phyloP scores from a whole-genome alignment of 805 yeast species.

The Candida nanaspora region DNA sequence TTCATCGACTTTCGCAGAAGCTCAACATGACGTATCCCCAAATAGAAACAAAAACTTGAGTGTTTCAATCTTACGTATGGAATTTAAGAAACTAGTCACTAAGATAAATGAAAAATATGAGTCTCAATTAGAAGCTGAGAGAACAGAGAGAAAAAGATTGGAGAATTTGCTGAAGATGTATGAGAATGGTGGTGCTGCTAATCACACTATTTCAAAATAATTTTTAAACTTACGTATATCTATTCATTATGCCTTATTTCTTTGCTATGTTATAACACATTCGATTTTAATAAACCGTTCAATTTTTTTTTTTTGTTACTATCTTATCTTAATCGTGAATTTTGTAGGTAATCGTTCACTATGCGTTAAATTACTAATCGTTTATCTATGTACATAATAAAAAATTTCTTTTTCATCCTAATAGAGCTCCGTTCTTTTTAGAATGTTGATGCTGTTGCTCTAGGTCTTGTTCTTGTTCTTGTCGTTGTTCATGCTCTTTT shows the following conservation, averaged over 20 bases:
- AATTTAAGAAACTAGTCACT: conserved; percentile 58
- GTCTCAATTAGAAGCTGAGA: conserved; percentile 48
- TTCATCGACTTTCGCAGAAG: conserved; percentile 5
- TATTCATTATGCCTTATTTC: no score
- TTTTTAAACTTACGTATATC: no score
- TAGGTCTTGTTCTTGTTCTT: neutral
- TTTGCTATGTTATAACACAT: no score
- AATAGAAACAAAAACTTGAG: conserved; percentile 13
- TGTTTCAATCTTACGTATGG: conserved; percentile 54
- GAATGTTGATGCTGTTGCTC: neutral
- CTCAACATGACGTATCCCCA: neutral
- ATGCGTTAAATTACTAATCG: no score
- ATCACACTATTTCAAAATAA: no score
- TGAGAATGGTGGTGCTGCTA: no score
- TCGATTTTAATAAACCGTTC: no score
- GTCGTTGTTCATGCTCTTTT: neutral
- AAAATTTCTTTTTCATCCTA: no score
- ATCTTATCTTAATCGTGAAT: no score
- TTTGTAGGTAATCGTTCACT: no score
- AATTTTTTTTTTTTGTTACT: no score
- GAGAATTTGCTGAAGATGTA: conserved; percentile 31
- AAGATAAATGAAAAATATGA: conserved; percentile 60
- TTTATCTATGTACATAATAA: no score
- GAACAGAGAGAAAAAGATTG: conserved; percentile 40
- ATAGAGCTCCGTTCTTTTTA: neutral